Evolutionary conservation across 1,284 basidiomycete genomes (phyloP).

Genomic region (Cryptococcus floricola): DNA sequence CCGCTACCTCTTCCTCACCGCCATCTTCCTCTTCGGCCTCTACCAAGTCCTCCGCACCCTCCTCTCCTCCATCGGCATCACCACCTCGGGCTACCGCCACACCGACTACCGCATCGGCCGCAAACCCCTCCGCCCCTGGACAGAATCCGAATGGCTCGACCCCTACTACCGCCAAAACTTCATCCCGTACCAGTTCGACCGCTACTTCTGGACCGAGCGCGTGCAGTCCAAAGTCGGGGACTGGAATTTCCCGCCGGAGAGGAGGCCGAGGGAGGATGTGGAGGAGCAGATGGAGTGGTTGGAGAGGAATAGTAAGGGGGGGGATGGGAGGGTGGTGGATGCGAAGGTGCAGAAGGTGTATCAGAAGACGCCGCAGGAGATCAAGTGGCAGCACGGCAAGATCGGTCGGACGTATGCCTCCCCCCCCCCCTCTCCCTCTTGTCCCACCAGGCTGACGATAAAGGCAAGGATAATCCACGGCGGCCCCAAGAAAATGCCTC

Average conservation of each 20-base stretch:
- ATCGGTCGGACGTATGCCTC: slow-evolving; percentile 6
- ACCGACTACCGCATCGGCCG: slow-evolving; percentile 19
- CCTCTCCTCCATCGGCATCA: slow-evolving; percentile 5
- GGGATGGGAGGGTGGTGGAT: slow-evolving; percentile 7
- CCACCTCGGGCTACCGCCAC: slow-evolving; percentile 7
- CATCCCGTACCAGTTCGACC: slow-evolving; percentile 1
- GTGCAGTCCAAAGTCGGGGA: slow-evolving; percentile 21
- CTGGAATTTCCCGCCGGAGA: slow-evolving; percentile 12
- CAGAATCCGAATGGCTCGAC: slow-evolving; percentile 14
- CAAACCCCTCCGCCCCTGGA: slow-evolving; percentile 18
- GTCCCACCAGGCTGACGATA: background rate
- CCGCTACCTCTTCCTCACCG: slow-evolving; percentile 22
- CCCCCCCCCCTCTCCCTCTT: background rate
- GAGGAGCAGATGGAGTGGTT: slow-evolving; percentile 2
- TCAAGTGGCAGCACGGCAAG: slow-evolving; percentile 2
- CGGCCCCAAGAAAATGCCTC: slow-evolving; percentile 11
- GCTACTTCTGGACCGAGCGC: slow-evolving; percentile 16
- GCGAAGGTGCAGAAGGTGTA: slow-evolving; percentile 14
- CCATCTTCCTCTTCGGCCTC: slow-evolving; percentile 23
- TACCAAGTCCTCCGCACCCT: slow-evolving; percentile 29
- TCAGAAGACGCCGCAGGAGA: slow-evolving; percentile 5
- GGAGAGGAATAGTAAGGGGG: background rate
- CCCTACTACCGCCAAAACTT: slow-evolving; percentile 12
- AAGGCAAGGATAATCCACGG: slow-evolving; percentile 7
- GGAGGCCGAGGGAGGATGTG: slow-evolving; percentile 9